phyloP scores from a whole-genome alignment of 2,329 filamentous ascomycete species.

The Cercospora sp. region DNA sequence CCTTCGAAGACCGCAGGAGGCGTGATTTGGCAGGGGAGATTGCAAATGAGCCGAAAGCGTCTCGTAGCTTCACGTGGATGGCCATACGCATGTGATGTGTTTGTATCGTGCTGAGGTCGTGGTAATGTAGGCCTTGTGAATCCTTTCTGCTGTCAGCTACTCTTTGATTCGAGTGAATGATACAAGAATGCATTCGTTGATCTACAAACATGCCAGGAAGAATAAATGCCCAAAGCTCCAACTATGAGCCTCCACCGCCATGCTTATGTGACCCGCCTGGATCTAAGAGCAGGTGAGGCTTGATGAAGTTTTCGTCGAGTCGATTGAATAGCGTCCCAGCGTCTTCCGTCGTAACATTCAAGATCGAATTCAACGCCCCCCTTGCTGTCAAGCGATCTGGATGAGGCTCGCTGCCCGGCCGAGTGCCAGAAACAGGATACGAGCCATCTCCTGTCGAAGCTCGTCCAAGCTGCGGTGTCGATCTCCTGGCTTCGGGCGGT shows the following conservation, averaged over 20 bases:
- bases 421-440: slow-evolving; percentile 45
- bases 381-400: slow-evolving; percentile 60
- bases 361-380: slow-evolving; percentile 75
- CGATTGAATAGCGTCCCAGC: slow-evolving; percentile 87
- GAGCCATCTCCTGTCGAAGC: slow-evolving; percentile 26
- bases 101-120: no score
- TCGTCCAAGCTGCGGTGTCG: slow-evolving; percentile 37
- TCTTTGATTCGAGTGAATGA: background rate
- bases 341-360: slow-evolving; percentile 76
- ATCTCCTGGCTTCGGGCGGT: slow-evolving; percentile 55
- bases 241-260: slow-evolving; percentile 7
- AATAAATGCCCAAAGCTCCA: background rate
- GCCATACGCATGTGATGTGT: no score
- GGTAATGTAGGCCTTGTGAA: no score
- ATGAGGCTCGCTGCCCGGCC: slow-evolving; percentile 27
- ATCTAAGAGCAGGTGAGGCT: slow-evolving; percentile 84
- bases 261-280: slow-evolving; percentile 41
- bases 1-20: no score
- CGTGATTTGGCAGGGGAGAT: background rate
- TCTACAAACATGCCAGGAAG: background rate
- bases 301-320: slow-evolving; percentile 94
- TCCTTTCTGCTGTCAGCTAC: no score
- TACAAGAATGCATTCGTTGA: slow-evolving; percentile 6
- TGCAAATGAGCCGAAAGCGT: background rate
- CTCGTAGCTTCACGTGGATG: background rate